These are phyloP conservation scores for Ceratocystis ficicola DNA, from an alignment of 2,329 filamentous ascomycete genomes.

Conservation along the genomic window DNA sequence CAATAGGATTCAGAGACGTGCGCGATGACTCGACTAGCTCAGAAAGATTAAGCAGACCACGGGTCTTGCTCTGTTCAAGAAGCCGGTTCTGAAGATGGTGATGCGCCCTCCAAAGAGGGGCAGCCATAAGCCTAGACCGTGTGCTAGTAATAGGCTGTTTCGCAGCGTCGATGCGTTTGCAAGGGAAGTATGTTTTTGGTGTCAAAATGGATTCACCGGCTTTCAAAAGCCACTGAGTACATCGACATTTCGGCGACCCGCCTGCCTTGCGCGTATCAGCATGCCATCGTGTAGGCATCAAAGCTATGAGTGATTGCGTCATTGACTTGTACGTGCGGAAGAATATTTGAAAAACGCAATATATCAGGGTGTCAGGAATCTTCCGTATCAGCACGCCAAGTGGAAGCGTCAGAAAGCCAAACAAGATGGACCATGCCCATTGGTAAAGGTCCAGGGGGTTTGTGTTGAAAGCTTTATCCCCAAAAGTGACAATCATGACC, in stretches of 20 bases:
- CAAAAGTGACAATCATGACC: constrained; percentile 59
- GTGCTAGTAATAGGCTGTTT: constrained; percentile 1
- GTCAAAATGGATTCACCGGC: constrained; percentile 25
- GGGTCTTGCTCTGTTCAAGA: constrained; percentile 18
- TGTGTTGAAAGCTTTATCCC: constrained; percentile 55
- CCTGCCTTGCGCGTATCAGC: constrained; percentile 16
- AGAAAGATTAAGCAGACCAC: constrained; percentile 27
- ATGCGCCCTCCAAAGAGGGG: constrained; percentile 18
- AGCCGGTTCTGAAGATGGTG: constrained; percentile 15
- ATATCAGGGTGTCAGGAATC: constrained; percentile 31
- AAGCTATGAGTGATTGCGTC: constrained; percentile 21
- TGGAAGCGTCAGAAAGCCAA: constrained; percentile 55
- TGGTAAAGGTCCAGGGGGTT: constrained; percentile 48
- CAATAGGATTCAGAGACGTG: constrained; percentile 25
- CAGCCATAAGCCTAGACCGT: constrained; percentile 16
- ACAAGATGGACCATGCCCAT: constrained; percentile 58
- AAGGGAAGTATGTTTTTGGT: constrained; percentile 25
- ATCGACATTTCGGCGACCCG: constrained; percentile 20
- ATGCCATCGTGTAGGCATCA: constrained; percentile 23
- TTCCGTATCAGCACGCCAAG: constrained; percentile 38
- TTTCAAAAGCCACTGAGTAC: constrained; percentile 25
- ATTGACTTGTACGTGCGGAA: constrained; percentile 23
- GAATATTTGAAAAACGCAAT: constrained; percentile 26
- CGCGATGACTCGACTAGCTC: constrained; percentile 29
- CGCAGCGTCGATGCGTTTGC: constrained; percentile 23